A percentile compares a stretch with the other conserved stretches of the same genome.
Evolutionary conservation across 345 rosid genomes (phyloP).

Genomic region (Raphanus sativus): DNA sequence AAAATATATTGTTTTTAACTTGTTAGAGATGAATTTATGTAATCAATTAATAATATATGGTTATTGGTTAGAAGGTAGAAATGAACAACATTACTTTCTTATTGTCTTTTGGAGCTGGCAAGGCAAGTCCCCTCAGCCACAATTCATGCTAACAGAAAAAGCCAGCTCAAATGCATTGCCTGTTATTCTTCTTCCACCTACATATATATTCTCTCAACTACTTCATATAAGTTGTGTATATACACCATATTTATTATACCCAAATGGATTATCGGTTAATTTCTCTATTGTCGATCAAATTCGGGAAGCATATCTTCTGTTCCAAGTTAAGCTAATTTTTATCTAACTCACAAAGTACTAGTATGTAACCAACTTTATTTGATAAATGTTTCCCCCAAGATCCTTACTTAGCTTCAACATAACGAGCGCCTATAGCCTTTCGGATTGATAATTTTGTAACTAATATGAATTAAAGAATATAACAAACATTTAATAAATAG

Average conservation of each 20-base stretch:
- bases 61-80: conserved; percentile 30
- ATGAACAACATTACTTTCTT: not conserved
- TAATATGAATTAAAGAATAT: not conserved
- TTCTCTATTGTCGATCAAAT: not conserved
- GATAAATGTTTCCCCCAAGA: not conserved
- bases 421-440: not conserved
- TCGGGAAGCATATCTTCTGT: not conserved
- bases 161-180: conserved; percentile 21
- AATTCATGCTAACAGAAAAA: conserved; percentile 2
- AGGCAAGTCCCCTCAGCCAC: conserved; percentile 34
- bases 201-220: conserved; percentile 3
- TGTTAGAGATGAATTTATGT: not conserved
- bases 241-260: not conserved
- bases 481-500: conserved; percentile 7
- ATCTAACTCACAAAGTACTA: not conserved
- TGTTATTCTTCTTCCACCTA: conserved; percentile 20
- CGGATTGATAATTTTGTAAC: not conserved
- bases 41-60: conserved; percentile 17
- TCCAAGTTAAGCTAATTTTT: not conserved
- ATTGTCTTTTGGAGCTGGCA: conserved; percentile 30
- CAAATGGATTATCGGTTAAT: not conserved
- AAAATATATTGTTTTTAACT: not conserved
- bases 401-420: not conserved
- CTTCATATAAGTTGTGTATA: not conserved
- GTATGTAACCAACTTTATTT: not conserved